Conservation (phyloP, 768 basidiomycete species). For the Pulveroboletus frians region DNA sequence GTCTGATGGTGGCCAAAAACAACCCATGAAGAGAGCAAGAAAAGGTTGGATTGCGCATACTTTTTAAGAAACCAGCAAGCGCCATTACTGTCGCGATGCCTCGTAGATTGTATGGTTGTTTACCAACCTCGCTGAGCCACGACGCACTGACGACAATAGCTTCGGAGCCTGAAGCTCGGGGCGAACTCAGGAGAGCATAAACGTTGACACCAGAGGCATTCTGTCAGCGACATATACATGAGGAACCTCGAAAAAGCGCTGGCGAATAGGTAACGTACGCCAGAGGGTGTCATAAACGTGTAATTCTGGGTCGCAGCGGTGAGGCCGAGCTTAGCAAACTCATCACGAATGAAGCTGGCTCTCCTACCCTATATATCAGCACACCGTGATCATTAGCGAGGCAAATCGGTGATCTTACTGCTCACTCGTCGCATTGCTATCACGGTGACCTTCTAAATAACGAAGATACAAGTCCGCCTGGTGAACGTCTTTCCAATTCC, state of each 20-base stretch:
- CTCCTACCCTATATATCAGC: conserved; percentile 42
- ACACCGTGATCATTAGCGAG: neutral
- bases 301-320: conserved; percentile 66
- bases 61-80: conserved; percentile 77
- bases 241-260: neutral
- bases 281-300: conserved; percentile 44
- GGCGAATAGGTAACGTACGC: conserved; percentile 34
- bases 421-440: conserved; percentile 57
- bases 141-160: conserved; percentile 90
- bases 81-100: conserved; percentile 84
- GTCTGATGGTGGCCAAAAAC: conserved; percentile 37
- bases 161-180: conserved; percentile 89
- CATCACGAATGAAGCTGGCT: conserved; percentile 51
- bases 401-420: conserved; percentile 49
- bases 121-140: conserved; percentile 67
- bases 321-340: conserved; percentile 75
- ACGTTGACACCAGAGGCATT: conserved; percentile 64
- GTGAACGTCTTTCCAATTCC: conserved; percentile 89
- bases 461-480: conserved; percentile 77
- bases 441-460: conserved; percentile 58
- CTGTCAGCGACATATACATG: conserved; percentile 33
- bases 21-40: neutral
- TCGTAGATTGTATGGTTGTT: conserved; percentile 67
- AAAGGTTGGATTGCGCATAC: conserved; percentile 38
- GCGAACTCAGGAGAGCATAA: conserved; percentile 77